Evolutionary conservation across 2,329 filamentous ascomycete species (phyloP).

Genomic region (Fusarium kyushuense): DNA sequence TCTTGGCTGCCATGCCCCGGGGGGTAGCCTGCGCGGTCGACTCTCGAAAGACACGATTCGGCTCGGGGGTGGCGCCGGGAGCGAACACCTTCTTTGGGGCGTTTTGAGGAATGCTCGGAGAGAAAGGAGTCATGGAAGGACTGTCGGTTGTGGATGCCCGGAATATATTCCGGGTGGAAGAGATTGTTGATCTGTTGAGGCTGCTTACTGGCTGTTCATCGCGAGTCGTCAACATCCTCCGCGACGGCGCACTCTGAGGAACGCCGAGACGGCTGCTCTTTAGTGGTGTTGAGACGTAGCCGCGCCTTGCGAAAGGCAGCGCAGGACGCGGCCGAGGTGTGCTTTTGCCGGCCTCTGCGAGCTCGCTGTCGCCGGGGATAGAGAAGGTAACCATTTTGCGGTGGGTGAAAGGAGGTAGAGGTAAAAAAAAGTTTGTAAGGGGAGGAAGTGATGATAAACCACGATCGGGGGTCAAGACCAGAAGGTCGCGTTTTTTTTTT

Average conservation of each 20-base stretch:
- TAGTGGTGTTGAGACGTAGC: constrained; percentile 56
- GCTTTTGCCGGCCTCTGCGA: constrained; percentile 48
- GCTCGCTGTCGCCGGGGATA: constrained; percentile 53
- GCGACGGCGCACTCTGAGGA: constrained; percentile 54
- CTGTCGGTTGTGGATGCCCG: constrained; percentile 55
- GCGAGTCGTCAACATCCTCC: constrained; percentile 53
- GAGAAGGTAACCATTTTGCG: constrained; percentile 56
- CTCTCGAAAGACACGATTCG: constrained; percentile 58
- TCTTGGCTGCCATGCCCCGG: constrained; percentile 63
- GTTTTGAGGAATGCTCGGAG: constrained; percentile 59
- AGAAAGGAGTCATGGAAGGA: constrained; percentile 55
- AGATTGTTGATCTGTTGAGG: constrained; percentile 53
- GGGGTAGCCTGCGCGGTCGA: constrained; percentile 61
- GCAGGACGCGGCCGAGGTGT: constrained; percentile 57
- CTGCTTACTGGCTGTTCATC: constrained; percentile 54
- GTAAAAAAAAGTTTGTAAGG: constrained; percentile 16
- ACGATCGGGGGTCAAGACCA: constrained; percentile 30
- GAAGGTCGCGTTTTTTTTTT: constrained; percentile 36
- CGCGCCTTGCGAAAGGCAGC: constrained; percentile 60
- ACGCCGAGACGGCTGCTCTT: constrained; percentile 54
- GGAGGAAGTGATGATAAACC: constrained; percentile 23
- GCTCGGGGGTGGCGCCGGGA: constrained; percentile 58
- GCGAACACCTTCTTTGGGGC: constrained; percentile 63
- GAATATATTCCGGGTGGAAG: constrained; percentile 58
- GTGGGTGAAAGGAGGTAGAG: constrained; percentile 9